Base-by-base conservation (phyloP, 768 basidiomycete species). In the Termitomyces sp. region DNA sequence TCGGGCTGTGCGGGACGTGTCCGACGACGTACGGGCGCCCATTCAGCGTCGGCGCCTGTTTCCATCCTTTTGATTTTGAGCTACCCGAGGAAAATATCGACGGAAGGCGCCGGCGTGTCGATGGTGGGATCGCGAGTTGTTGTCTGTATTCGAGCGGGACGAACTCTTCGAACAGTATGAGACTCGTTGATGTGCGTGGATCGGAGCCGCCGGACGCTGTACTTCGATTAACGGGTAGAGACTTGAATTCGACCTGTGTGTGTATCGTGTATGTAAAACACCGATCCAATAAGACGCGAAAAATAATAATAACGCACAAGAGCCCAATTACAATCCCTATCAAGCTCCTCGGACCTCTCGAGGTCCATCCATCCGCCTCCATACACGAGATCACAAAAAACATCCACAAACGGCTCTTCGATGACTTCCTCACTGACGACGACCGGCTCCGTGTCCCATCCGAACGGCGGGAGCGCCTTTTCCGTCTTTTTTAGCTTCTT, bases 251-350 rank as follows among this genome's bases (percentile, higher is more conserved):
- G 51, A 96, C 84, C 89, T 96, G 62, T 43, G 23, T 38, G 43
- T n/a, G n/a, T n/a, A n/a, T n/a, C n/a, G n/a, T n/a, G n/a, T n/a
- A 14, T 37, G 17, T 31, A 29, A n/a, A n/a, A 29, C 37, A 21
- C 56, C 43, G 45, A 53, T 49, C 17, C n/a, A 50, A 42, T 4
- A 11, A 46, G 5, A 44, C 53, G 23, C 38, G 50, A 38, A 5
- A 27, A 31, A 25, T 32, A n/a, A 32, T 38, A 44, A 8, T 34
- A 4, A 76, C 85, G 73, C 66, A 95, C 95, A 76, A 98, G 63
- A 19, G 89, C 92, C 94, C 94, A 98, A 66, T 92, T 94, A 63
- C 92, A 91, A 61, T 95, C 92, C 61, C 89, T 77, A 68, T 93
- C 92, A 2, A 85, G 74, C 53, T 86, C 83, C 62, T 95, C 93